These are phyloP conservation scores for Monosporascus sp. DNA, from an alignment of 2,329 filamentous ascomycete species.

Conservation along the genomic window DNA sequence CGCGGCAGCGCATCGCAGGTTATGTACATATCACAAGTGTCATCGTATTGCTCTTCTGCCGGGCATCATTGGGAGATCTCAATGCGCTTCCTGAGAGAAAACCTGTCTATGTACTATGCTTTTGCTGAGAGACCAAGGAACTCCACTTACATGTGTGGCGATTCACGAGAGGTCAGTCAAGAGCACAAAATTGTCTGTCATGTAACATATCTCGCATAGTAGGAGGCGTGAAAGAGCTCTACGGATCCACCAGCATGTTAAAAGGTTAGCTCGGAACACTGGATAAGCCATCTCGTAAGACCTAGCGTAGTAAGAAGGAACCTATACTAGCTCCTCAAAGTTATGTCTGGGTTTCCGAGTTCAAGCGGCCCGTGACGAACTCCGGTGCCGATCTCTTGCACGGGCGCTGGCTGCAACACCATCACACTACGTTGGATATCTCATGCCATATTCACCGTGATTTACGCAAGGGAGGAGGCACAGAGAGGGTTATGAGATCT, in stretches of 20 bases:
- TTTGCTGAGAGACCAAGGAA: neutral
- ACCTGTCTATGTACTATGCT: too few relatives aligned
- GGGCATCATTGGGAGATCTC: neutral
- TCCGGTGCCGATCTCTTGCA: constrained; percentile 12
- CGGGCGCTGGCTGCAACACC: neutral
- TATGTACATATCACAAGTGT: neutral
- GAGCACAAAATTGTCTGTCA: too few relatives aligned
- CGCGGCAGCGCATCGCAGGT: neutral
- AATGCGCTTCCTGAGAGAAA: neutral
- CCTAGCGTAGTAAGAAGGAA: neutral
- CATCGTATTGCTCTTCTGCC: neutral
- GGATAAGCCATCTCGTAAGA: neutral
- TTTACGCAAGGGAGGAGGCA: constrained; percentile 10
- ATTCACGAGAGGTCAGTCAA: neutral
- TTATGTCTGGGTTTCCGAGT: constrained; percentile 12
- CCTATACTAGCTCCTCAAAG: too few relatives aligned
- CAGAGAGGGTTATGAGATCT: constrained; percentile 16
- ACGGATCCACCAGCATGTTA: neutral
- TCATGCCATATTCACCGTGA: neutral
- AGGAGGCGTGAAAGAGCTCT: neutral
- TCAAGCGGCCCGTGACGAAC: constrained; percentile 14
- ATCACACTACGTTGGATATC: neutral
- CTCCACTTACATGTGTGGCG: too few relatives aligned
- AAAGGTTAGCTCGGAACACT: neutral
- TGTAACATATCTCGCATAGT: neutral